These are phyloP conservation scores for Pythium insidiosum DNA, from an alignment of 352 stramenopile species.

Conservation along the genomic window DNA sequence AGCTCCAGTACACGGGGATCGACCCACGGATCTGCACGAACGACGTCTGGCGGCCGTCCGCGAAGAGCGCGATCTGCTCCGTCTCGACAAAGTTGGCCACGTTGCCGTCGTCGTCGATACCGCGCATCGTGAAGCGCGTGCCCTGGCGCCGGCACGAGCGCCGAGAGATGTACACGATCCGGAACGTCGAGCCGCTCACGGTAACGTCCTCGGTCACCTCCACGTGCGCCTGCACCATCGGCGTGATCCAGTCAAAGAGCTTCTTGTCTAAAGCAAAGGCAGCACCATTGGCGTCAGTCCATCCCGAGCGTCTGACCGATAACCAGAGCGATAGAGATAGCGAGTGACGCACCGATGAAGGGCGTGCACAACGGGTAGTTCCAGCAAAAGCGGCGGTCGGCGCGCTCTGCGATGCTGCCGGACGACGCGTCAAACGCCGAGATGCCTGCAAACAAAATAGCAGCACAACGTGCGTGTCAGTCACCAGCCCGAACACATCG, in stretches of 20 bases:
- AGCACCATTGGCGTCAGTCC: background rate
- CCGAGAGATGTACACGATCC: slow-evolving; percentile 65
- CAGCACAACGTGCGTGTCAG: no score
- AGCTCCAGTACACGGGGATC: slow-evolving; percentile 93
- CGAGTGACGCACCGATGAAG: slow-evolving; percentile 48
- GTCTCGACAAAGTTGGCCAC: slow-evolving; percentile 94
- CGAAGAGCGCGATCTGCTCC: slow-evolving; percentile 83
- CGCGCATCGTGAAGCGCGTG: slow-evolving; percentile 89
- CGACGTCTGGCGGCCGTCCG: slow-evolving; percentile 64
- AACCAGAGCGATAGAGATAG: no score
- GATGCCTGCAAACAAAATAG: no score
- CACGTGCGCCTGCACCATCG: slow-evolving; percentile 58
- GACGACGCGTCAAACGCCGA: slow-evolving; percentile 73
- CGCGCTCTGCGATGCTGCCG: slow-evolving; percentile 53
- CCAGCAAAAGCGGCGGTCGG: slow-evolving; percentile 90
- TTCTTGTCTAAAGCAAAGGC: no score
- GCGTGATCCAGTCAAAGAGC: slow-evolving; percentile 52
- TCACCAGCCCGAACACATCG: slow-evolving; percentile 71
- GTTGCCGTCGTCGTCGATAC: slow-evolving; percentile 82
- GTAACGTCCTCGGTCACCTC: slow-evolving; percentile 60
- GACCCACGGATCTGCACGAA: slow-evolving; percentile 93
- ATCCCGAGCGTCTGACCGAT: slow-evolving; percentile 67
- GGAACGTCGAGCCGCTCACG: slow-evolving; percentile 39
- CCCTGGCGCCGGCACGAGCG: slow-evolving; percentile 73
- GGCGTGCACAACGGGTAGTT: slow-evolving; percentile 67